phyloP scores from a whole-genome alignment of 2,329 filamentous ascomycete genomes.

The Aschersonia sp. region DNA sequence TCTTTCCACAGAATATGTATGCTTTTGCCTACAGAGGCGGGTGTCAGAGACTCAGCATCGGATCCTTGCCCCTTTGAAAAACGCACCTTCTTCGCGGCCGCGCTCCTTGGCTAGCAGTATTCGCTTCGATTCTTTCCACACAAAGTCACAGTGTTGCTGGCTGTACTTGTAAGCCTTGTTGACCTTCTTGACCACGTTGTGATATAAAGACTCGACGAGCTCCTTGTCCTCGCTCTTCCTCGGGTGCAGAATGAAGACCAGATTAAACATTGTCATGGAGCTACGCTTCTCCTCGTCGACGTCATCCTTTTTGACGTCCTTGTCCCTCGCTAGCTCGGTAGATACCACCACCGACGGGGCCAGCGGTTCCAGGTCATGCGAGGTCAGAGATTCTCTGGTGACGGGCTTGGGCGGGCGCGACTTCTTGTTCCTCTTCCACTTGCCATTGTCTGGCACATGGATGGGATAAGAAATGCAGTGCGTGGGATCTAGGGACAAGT shows the following conservation, averaged over 20 bases:
- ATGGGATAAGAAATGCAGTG: constrained; percentile 74
- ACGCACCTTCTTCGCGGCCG: constrained; percentile 52
- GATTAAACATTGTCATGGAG: constrained; percentile 92
- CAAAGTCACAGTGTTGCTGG: constrained; percentile 78
- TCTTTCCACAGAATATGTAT: constrained; percentile 57
- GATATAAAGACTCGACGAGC: constrained; percentile 64
- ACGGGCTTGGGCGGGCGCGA: constrained; percentile 25
- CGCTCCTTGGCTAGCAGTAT: constrained; percentile 73
- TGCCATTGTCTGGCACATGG: constrained; percentile 64
- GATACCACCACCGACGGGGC: constrained; percentile 9
- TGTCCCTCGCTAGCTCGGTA: constrained; percentile 12
- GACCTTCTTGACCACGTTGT: constrained; percentile 81
- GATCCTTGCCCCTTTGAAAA: too few relatives aligned
- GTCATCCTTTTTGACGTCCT: constrained; percentile 26
- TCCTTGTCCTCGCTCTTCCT: constrained; percentile 62
- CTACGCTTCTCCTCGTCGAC: constrained; percentile 46
- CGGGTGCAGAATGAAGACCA: constrained; percentile 82
- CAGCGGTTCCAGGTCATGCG: constrained; percentile 14
- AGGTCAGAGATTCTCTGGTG: constrained; percentile 11
- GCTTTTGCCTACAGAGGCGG: constrained; percentile 25
- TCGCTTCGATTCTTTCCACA: constrained; percentile 78
- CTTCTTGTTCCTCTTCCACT: constrained; percentile 55
- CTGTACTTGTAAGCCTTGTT: constrained; percentile 88
- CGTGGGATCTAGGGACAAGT: constrained; percentile 66
- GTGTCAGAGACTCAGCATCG: neutral